phyloP scores from a whole-genome alignment of 495 filamentous ascomycete genomes.

The Elasticomyces elasticus region DNA sequence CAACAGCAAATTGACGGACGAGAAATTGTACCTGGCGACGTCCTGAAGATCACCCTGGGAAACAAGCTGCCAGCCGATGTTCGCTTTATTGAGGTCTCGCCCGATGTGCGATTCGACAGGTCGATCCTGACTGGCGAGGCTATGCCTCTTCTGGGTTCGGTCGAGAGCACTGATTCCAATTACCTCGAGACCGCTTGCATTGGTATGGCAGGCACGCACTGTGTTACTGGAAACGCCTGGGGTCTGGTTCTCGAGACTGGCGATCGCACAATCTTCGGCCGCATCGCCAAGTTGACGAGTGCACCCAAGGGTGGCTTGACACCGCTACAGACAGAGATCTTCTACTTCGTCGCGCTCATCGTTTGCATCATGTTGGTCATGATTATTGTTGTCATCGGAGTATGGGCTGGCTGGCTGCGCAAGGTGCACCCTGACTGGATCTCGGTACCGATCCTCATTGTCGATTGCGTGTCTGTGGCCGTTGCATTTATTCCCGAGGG shows the following conservation, averaged over 20 bases:
- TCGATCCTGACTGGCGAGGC: too few species aligned
- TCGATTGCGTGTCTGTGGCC: conserved; percentile 56
- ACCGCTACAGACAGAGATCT: conserved; percentile 57
- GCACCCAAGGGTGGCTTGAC: conserved; percentile 51
- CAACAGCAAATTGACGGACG: conserved; percentile 40
- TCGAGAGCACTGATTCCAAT: conserved; percentile 53
- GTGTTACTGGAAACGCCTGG: conserved; percentile 53
- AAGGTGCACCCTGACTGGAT: conserved; percentile 54
- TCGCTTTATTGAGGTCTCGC: conserved; percentile 53
- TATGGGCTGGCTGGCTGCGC: conserved; percentile 49
- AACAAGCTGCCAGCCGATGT: conserved; percentile 63
- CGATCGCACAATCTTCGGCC: conserved; percentile 53
- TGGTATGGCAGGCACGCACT: conserved; percentile 62
- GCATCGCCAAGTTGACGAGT: conserved; percentile 57
- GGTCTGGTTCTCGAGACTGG: conserved; percentile 57
- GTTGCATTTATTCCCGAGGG: conserved; percentile 70
- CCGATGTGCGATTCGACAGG: too few species aligned
- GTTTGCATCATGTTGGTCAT: conserved; percentile 62
- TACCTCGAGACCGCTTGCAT: conserved; percentile 66
- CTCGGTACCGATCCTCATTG: conserved; percentile 44
- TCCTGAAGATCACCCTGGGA: conserved; percentile 52
- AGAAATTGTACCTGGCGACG: conserved; percentile 59
- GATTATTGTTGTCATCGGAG: conserved; percentile 53
- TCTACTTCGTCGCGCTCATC: conserved; percentile 53
- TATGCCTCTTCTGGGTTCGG: too few species aligned